phyloP scores from a whole-genome alignment of 2,329 filamentous ascomycete genomes.

The Diaporthe vaccinii region DNA sequence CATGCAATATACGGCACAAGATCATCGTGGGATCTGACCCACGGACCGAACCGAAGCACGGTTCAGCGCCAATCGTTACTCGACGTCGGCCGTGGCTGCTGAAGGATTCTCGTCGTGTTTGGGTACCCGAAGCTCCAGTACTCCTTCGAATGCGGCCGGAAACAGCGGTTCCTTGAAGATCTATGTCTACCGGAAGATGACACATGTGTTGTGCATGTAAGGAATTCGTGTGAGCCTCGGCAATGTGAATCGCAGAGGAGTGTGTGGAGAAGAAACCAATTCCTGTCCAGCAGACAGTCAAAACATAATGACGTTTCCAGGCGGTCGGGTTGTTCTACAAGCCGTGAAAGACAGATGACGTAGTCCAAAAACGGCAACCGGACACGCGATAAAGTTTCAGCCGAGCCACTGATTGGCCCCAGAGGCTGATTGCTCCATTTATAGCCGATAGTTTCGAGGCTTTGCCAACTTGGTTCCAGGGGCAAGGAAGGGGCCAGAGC shows the following conservation, averaged over 20 bases:
- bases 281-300: not conserved
- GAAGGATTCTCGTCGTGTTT: not conserved
- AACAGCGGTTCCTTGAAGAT: not conserved
- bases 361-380: slow-evolving; percentile 11
- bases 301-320: slow-evolving; percentile 9
- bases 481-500: not conserved
- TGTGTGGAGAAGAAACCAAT: not conserved
- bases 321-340: slow-evolving; percentile 15
- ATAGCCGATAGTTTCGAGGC: not conserved
- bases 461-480: slow-evolving; percentile 21
- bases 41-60: slow-evolving; percentile 1
- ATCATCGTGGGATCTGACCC: not conserved
- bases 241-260: not conserved
- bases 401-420: not conserved
- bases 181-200: not conserved
- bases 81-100: not conserved
- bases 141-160: not conserved
- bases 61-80: not conserved
- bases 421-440: not conserved
- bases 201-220: not conserved
- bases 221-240: not conserved
- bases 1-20: not conserved
- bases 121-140: not conserved
- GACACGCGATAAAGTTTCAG: slow-evolving; percentile 1
- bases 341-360: slow-evolving; percentile 12